phyloP scores from a whole-genome alignment of 1,284 basidiomycete genomes.

The Sporisorium scitamineum region DNA sequence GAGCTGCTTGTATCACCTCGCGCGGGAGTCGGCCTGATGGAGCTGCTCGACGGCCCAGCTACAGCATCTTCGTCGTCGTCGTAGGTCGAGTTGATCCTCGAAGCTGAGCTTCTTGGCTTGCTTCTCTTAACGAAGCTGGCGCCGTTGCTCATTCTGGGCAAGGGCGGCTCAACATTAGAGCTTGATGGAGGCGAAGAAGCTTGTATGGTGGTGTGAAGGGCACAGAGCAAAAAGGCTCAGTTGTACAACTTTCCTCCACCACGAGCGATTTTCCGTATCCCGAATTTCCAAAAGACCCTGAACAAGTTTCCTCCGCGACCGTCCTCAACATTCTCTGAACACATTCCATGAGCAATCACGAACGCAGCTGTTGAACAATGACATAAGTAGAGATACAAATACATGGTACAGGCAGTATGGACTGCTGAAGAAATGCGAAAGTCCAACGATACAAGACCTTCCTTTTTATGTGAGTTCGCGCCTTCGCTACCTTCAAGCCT shows the following conservation, averaged over 20 bases:
- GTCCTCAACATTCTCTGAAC: background rate
- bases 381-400: conserved; percentile 22
- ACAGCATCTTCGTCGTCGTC: conserved; percentile 11
- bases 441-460: background rate
- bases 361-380: background rate
- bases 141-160: conserved; percentile 16
- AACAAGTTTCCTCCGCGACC: background rate
- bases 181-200: background rate
- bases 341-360: background rate
- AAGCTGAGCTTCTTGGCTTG: conserved; percentile 31
- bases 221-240: conserved; percentile 8
- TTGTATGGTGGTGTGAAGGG: background rate
- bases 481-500: conserved; percentile 17
- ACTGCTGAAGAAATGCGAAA: background rate
- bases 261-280: conserved; percentile 16
- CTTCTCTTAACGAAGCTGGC: conserved; percentile 40
- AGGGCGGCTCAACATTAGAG: background rate
- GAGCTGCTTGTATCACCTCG: background rate
- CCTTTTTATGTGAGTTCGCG: background rate
- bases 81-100: conserved; percentile 25
- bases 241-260: conserved; percentile 11
- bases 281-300: conserved; percentile 14
- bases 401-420: conserved; percentile 3
- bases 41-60: conserved; percentile 15
- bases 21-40: background rate